Evolutionary conservation across 1,139 yeast genomes (phyloP), one percentile per base, ranked within the genome.

Genomic region (Hyphopichia burtonii): DNA sequence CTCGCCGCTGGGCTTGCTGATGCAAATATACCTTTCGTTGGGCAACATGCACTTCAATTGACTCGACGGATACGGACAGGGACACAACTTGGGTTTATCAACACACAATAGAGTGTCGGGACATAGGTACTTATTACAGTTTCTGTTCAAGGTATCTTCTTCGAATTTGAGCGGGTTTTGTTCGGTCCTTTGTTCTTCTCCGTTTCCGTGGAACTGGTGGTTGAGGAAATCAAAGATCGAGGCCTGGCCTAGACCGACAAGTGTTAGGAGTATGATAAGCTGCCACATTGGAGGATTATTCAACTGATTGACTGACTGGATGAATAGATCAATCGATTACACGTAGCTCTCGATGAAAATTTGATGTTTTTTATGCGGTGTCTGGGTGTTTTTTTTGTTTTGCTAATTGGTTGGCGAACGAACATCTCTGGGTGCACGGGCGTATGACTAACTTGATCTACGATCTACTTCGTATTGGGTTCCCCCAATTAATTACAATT

Each of bases 1-100:
- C 23, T 64, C 66, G 8, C 78, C 82, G 28, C 94, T 83, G 0
- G 93, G 91, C 51, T 82, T 82, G 14, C 94, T 85, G 39, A 93
- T 84, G 61, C 99, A 93, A 12, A 90, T 72, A 55, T 70, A 85
- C 43, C 78, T 73, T 19, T 80, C 76, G 46, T 79, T 82, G 0
- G 97, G 96, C 40, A 88, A 68, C 6, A 75, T 61, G 60, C 99
- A 93, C 55, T 89, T 83, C 48, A 86, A 59, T 59, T 93, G 96
- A 1, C 96, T 83, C 41, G 82, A 80, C 1, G 96, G 93, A 57
- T 79, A 91, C 9, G 89, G 90, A 61, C 99, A 93, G 1, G 98
- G 96, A 60, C 99, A 93, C 43, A 83, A 83, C 19, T 74, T 58
- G 1, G 90, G 81, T 2, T 65, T 58, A 7, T 75, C 73, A 0